These are phyloP conservation scores for Hypomontagnella submonticulosa DNA, from an alignment of 495 filamentous ascomycete genomes.

Conservation along the genomic window DNA sequence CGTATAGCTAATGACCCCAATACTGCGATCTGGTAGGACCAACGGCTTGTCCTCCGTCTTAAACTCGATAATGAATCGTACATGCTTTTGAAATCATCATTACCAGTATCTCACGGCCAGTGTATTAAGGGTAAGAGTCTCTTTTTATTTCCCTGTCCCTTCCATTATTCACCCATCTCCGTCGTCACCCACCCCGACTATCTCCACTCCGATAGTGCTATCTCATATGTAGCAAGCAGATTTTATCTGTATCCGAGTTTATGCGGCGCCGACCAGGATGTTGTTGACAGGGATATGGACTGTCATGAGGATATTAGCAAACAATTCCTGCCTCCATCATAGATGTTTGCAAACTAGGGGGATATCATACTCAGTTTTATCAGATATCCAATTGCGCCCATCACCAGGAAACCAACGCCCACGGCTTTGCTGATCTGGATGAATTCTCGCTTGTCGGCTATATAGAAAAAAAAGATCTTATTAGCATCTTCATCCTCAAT, in stretches of 20 bases:
- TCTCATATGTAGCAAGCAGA: neutral
- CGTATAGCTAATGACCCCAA: slow-evolving; percentile 5
- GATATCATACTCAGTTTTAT: slow-evolving; percentile 85
- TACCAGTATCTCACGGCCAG: slow-evolving; percentile 14
- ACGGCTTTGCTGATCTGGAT: slow-evolving; percentile 96
- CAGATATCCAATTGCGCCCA: slow-evolving; percentile 81
- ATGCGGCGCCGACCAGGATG: slow-evolving; percentile 60
- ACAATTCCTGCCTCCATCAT: slow-evolving; percentile 48
- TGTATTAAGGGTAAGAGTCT: slow-evolving; percentile 14
- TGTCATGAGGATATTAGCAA: slow-evolving; percentile 21
- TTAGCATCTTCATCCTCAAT: slow-evolving; percentile 35
- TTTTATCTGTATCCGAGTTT: slow-evolving; percentile 28
- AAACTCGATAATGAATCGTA: slow-evolving; percentile 12
- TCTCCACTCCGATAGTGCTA: neutral
- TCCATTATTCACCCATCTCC: slow-evolving; percentile 7
- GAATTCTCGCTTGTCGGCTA: slow-evolving; percentile 84
- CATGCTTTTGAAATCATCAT: slow-evolving; percentile 14
- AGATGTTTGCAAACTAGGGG: slow-evolving; percentile 58
- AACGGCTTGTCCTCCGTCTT: slow-evolving; percentile 9
- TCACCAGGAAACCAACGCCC: slow-evolving; percentile 88
- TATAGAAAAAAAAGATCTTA: slow-evolving; percentile 2
- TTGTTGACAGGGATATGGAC: slow-evolving; percentile 56
- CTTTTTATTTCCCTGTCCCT: neutral
- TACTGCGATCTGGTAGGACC: slow-evolving; percentile 14
- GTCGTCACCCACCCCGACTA: neutral